Base-by-base conservation (phyloP, 163 green algal genomes). In the Trebouxia gelatinosa region DNA sequence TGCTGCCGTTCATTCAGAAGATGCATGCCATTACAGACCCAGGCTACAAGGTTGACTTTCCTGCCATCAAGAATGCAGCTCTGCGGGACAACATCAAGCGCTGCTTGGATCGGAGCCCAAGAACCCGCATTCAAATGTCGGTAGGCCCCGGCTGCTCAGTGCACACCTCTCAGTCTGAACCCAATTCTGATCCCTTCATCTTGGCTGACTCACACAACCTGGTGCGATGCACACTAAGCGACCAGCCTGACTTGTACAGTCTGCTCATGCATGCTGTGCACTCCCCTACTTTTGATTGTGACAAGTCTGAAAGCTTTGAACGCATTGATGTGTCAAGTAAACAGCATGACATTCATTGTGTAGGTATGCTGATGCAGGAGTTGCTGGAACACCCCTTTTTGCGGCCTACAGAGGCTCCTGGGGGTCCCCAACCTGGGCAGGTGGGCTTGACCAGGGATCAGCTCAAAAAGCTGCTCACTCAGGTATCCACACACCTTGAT, bases 21-120 rank as follows among this genome's bases (percentile, higher is more conserved):
- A 96, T 98, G 90, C 94, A 97, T 80, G 95, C 94, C 58, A 98
- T 98, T 88, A 97, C 91, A 62, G 92, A 97, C 85, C 74, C 86
- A 0, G 70, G 80, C n/a, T 88, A 97, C 88, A 58, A 32, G 32
- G 90, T 97, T 74, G 58, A 78, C 17, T 96, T 95, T 74, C 89
- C 91, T 16, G 70, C 89, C 26, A 75, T 95, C 13, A 48, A 64
- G 59, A 97, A 97, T 83, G 59, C 82, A 0, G 80, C 87, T 6
- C 84, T 97, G 28, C 54, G 90, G 51, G 91, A 98, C 75, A 86
- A 89, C 61, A 94, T 98, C 51, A 83, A 76, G 62, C 83, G 87
- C 59, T 98, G 95, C 88, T 87, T 99, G 57, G 91, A 96, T 84
- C 85, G 93, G 50, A 89, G 96, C 85, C 88, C 94, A 0, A 83